Base-by-base conservation (phyloP, 345 rosid genomes). In the Citrus mangshanensis region DNA sequence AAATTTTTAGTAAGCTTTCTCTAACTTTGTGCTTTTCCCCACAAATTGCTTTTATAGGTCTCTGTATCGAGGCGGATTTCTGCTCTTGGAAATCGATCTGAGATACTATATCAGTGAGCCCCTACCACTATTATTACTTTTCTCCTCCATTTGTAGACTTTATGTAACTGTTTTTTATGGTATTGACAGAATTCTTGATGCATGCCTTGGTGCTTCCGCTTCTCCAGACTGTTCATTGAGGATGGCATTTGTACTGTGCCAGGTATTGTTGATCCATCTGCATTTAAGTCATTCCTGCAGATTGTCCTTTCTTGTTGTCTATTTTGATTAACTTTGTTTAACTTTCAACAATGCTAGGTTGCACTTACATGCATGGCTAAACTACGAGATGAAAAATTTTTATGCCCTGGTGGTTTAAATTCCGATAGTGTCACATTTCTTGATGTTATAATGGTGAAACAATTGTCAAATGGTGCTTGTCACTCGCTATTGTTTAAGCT, bases 301-400 rank as follows among this genome's bases (percentile, higher is more conserved):
- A 37, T 58, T 64, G 56, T 49, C 24, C 8, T 35, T 6, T 35
- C 37, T 68, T 32, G 24, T 60, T 25, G 10, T 30, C 60, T 63
- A 22, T 18, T 38, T 12, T 78, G 55, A 73, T 51, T 64, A 35
- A 18, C 58, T 28, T 71, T 81, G 22, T 70, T 76, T 25, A 77
- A 61, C 66, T 75, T 54, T 55, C 72, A 69, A 76, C 81, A 76
- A 78, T 81, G 78, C 49, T 80, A 93, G 99, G 99, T 95, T 84
- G 93, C 96, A n/a, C 95, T 95, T 79, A 95, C 98, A 78, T 95
- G 95, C 86, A 93, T 95, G 92, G 99, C 98, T 70, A 92, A 95
- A 76, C 87, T 93, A 46, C 93, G 97, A 13, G 99, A 95, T 86
- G 97, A 95, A 82, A 92, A 93, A 76, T 93, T 90, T 83, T 77